Evolutionary conservation across 305 asterid genomes (phyloP), one percentile per base, ranked within the genome.

Genomic region (Ajuga reptans): DNA sequence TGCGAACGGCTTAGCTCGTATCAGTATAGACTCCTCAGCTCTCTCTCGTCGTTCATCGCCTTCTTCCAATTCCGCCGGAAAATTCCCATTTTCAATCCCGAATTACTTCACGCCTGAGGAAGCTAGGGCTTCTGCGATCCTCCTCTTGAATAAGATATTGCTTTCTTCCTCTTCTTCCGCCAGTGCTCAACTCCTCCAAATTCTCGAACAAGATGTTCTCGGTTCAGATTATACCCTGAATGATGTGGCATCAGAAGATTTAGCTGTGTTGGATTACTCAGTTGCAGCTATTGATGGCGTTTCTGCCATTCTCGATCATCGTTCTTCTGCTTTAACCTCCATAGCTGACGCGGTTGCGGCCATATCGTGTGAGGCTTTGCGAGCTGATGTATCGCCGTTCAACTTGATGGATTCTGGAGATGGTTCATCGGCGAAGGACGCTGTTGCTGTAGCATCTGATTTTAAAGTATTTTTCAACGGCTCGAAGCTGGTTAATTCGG

Each of bases 331-430:
- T 6, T 57, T 91, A 18, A 68, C 84, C 9, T 49, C 81, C 8
- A 31, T 89, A 8, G 79, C 79, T 37, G 96, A 89, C 46, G 92
- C 83, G 8, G 82, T 85, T 52, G 91, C 94, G 9, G 96, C 96
- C 12, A 58, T 91, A 45, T 82, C 96, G 3, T 89, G 95, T 10
- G 96, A 91, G 83, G 96, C 94, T 7, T 71, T 91, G 72, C 73
- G 81, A 33, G 88, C 85, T 9, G 89, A 89, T 29, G 49, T 58
- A 5, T 75, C 89, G 0, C 76, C 86, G 16, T 91, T 91, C 74
- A 84, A 83, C 76, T 73, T 89, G 73, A 82, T 79, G 33, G 96
- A 93, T 76, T 89, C 98, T 0, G 98, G 98, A 4, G 98, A 93
- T 59, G 98, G 98, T 68, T 87, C 94, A 2, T 64, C 89, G 6